Percentiles rank a stretch among this genome's conserved stretches.
Conservation (phyloP, 2,329 filamentous ascomycete species). For the Penicillium sp. region DNA sequence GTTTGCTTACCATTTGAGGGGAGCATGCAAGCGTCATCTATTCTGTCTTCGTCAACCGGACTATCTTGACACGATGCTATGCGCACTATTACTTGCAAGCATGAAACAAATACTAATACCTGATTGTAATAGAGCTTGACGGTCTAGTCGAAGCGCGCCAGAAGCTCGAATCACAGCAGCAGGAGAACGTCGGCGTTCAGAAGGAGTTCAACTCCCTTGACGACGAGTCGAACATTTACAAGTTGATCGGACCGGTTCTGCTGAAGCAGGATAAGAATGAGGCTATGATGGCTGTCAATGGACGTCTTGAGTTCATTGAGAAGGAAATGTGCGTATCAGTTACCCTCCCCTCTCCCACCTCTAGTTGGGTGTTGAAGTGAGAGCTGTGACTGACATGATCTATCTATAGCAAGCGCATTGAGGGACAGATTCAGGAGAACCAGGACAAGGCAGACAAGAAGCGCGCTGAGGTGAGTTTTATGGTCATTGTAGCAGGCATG, state of each 20-base stretch:
- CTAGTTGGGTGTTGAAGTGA: no score
- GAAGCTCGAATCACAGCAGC: conserved; percentile 82
- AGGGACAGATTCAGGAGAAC: conserved; percentile 56
- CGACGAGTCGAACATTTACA: conserved; percentile 85
- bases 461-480: conserved; percentile 54
- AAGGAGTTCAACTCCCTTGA: conserved; percentile 76
- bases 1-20: no score
- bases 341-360: no score
- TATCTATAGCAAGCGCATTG: conserved; percentile 53
- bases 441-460: conserved; percentile 58
- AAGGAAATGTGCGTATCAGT: conserved; percentile 99
- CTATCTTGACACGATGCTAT: no score
- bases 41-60: no score
- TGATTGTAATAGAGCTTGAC: conserved; percentile 83
- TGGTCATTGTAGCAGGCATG: no score
- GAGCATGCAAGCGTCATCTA: no score
- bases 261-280: conserved; percentile 90
- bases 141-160: conserved; percentile 68
- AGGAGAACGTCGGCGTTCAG: conserved; percentile 83
- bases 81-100: no score
- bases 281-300: conserved; percentile 81
- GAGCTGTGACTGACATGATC: no score
- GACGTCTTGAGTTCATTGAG: conserved; percentile 80
- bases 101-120: no score
- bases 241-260: conserved; percentile 82